Evolutionary conservation across 768 basidiomycete species (phyloP).

Genomic region (Mycena olivaceomarginata): DNA sequence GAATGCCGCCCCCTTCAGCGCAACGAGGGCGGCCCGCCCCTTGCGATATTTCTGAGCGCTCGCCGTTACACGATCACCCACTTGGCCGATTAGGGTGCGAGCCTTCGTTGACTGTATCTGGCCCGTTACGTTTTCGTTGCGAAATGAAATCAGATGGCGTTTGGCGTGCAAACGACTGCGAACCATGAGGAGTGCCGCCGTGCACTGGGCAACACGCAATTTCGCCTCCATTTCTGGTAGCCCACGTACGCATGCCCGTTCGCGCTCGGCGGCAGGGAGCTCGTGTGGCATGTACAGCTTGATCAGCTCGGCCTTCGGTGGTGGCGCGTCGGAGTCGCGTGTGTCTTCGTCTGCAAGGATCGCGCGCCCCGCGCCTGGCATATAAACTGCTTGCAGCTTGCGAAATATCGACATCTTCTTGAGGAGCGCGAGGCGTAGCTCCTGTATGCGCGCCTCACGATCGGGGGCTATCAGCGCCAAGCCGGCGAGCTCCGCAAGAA

Average conservation of each 20-base stretch:
- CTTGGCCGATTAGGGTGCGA: background rate
- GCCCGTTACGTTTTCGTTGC: conserved; percentile 23
- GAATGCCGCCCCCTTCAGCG: background rate
- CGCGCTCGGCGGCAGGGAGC: background rate
- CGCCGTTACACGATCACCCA: conserved; percentile 27
- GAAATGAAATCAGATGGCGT: conserved; percentile 22
- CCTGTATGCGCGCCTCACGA: conserved; percentile 18
- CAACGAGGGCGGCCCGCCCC: background rate
- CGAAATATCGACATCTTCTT: conserved; percentile 30
- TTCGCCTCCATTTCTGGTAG: conserved; percentile 24
- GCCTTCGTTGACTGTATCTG: conserved; percentile 18
- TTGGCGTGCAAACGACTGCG: conserved; percentile 33
- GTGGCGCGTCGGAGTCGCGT: background rate
- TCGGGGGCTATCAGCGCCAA: background rate
- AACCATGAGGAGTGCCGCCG: conserved; percentile 1
- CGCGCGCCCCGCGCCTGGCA: conserved; percentile 26
- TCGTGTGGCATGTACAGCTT: conserved; percentile 29
- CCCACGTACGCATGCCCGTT: background rate
- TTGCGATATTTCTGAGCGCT: background rate
- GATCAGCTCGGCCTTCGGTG: conserved; percentile 32
- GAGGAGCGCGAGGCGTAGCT: conserved; percentile 25
- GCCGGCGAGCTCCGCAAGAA: conserved; percentile 6
- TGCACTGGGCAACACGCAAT: conserved; percentile 28
- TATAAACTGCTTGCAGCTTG: conserved; percentile 7
- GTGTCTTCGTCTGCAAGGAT: conserved; percentile 16